Base-by-base conservation (phyloP, 2,329 filamentous ascomycete species). In the Botrytis tulipae region DNA sequence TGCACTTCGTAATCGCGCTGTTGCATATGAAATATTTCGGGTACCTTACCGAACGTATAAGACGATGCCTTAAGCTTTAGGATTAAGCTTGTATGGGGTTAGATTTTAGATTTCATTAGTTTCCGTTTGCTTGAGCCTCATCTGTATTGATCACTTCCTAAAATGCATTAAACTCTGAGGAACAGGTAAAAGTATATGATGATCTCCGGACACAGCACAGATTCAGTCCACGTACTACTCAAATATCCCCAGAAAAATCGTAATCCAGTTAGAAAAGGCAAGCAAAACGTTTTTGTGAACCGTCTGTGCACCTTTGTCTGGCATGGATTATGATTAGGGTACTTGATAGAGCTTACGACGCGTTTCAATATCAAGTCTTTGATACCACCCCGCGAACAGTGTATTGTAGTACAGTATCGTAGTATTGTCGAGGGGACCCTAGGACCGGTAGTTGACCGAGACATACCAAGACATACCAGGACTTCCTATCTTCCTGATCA, bases 261-360 rank as follows among this genome's bases (percentile, higher is more conserved):
- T 48, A 25, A 54, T 32, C 25, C 25, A 54, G 35, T 54, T 22
- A 32, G 29, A 25, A 51, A 62, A 22, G 3, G 22, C 5, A 37
- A 32, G 25, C 69, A 29, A 25, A 42, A 20, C 29, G 40, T 40
- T 48, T n/a, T 54, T n/a, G 51, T 14, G 18, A 35, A 18, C 40
- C n/a, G 16, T 54, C 25, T 46, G 42, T 71, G 69, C 54, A 46
- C 57, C 57, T 51, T 29, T 29, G 20, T 35, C 42, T 46, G 42
- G 32, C 35, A 68, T n/a, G 46, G 18, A 12, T 51, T 12, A 54
- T 29, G n/a, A 40, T 51, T 35, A 29, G 8, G 35, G 46, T 16
- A 29, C 54, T 22, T 51, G 44, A 57, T 29, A 40, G 32, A 71
- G 69, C 69, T 62, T 40, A 71, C 69, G 60, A 57, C 37, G 60